These are phyloP conservation scores for Cornus controversa DNA, from an alignment of 148 eudicot genomes.

Conservation along the genomic window DNA sequence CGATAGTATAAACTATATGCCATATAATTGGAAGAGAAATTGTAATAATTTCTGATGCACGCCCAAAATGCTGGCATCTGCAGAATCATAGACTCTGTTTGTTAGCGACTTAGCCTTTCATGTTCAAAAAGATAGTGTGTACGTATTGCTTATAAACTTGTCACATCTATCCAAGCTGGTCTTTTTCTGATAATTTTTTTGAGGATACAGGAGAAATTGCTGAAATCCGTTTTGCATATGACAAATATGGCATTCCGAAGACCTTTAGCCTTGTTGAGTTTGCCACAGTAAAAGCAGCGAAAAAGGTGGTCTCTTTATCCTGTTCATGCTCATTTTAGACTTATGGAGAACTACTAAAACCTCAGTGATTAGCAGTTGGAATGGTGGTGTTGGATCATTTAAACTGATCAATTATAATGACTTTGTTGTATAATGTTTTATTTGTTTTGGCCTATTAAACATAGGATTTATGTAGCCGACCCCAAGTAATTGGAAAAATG, in stretches of 20 bases:
- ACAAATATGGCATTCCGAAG: constrained; percentile 48
- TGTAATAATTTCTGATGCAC: constrained; percentile 33
- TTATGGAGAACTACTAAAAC: no score
- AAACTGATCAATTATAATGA: no score
- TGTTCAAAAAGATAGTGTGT: constrained; percentile 67
- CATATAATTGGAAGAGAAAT: not conserved
- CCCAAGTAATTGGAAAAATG: no score
- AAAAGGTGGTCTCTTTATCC: constrained; percentile 40
- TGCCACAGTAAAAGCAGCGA: constrained; percentile 64
- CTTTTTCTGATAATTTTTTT: constrained; percentile 44
- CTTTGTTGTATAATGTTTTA: no score
- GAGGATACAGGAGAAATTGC: constrained; percentile 56
- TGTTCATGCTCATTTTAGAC: no score
- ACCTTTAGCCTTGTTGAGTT: constrained; percentile 92
- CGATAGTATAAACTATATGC: not conserved
- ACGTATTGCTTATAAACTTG: constrained; percentile 24
- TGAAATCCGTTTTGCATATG: constrained; percentile 57
- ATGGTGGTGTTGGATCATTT: no score
- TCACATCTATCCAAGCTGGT: not conserved
- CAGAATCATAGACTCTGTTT: constrained; percentile 70
- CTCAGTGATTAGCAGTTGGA: no score
- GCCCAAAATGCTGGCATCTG: constrained; percentile 58
- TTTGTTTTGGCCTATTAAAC: no score
- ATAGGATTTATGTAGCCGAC: no score
- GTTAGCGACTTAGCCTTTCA: constrained; percentile 63